These are phyloP conservation scores for Lepidium campestre DNA, from an alignment of 441 rosid species.

Conservation along the genomic window DNA sequence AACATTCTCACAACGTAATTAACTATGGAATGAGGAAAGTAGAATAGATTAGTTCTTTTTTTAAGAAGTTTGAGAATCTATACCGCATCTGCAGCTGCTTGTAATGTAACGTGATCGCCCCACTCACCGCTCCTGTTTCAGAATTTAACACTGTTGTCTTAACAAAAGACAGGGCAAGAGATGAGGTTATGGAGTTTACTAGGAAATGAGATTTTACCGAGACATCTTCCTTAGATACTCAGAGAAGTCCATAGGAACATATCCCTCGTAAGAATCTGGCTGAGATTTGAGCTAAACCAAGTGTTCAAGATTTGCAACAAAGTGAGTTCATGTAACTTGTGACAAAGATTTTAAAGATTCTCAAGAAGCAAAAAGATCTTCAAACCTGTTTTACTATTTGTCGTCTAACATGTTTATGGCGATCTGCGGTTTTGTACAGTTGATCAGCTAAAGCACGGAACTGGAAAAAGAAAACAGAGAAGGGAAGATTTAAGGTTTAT, in stretches of 20 bases:
- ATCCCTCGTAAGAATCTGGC: constrained; percentile 35
- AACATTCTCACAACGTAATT: background rate
- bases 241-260: constrained; percentile 42
- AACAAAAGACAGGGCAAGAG: background rate
- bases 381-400: constrained; percentile 72
- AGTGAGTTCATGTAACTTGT: background rate
- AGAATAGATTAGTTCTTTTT: background rate
- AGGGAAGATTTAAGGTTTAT: background rate
- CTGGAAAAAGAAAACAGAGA: constrained; percentile 33
- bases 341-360: background rate
- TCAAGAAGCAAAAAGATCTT: constrained; percentile 5
- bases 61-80: background rate
- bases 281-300: constrained; percentile 20
- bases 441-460: constrained; percentile 89
- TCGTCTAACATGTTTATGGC: constrained; percentile 61
- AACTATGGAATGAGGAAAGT: background rate
- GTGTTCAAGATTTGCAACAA: background rate
- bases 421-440: constrained; percentile 55
- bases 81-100: constrained; percentile 90
- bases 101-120: constrained; percentile 94
- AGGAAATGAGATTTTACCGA: constrained; percentile 25
- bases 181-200: background rate
- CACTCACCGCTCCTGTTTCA: constrained; percentile 70
- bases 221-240: constrained; percentile 41
- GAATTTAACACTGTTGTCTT: background rate